phyloP scores from a whole-genome alignment of 2,329 filamentous ascomycete species.

The Coniochaeta prunicola region DNA sequence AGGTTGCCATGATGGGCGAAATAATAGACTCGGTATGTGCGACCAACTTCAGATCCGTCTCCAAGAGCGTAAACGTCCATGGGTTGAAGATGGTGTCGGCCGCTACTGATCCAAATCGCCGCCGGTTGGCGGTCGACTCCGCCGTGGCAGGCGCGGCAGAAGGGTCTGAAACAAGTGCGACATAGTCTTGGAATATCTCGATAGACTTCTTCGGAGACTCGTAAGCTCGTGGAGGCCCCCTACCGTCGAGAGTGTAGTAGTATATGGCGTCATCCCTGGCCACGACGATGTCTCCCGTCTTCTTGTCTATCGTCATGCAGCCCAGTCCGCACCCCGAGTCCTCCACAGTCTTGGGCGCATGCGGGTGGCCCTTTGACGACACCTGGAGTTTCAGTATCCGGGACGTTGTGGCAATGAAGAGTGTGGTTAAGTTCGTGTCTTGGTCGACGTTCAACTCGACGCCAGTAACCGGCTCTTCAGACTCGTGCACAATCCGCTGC shows the following conservation, averaged over 20 bases:
- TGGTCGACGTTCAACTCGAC: slow-evolving; percentile 63
- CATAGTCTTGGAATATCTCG: slow-evolving; percentile 73
- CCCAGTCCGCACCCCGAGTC: slow-evolving; percentile 87
- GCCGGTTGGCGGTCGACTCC: slow-evolving; percentile 52
- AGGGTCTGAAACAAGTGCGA: slow-evolving; percentile 77
- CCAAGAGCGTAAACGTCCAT: slow-evolving; percentile 83
- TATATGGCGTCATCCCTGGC: slow-evolving; percentile 93
- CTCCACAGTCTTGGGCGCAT: slow-evolving; percentile 81
- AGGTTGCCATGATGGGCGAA: slow-evolving; percentile 70
- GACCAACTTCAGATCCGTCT: slow-evolving; percentile 83
- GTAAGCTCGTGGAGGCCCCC: slow-evolving; percentile 83
- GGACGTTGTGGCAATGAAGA: slow-evolving; percentile 89
- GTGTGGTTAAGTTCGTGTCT: slow-evolving; percentile 52
- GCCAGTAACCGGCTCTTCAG: slow-evolving; percentile 91
- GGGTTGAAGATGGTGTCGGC: slow-evolving; percentile 78
- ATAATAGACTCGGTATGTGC: slow-evolving; percentile 82
- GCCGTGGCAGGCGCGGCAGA: slow-evolving; percentile 41
- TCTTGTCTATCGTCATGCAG: slow-evolving; percentile 83
- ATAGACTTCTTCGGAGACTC: slow-evolving; percentile 84
- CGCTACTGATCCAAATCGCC: slow-evolving; percentile 65
- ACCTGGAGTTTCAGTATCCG: slow-evolving; percentile 82
- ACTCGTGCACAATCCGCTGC: slow-evolving; percentile 92
- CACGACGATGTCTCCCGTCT: slow-evolving; percentile 80
- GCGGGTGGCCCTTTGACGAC: slow-evolving; percentile 80
- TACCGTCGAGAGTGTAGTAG: slow-evolving; percentile 78